A percentile compares a stretch with the other conserved stretches of the same genome.
These are phyloP conservation scores for Paraconiothyrium brasiliense DNA, from an alignment of 2,329 filamentous ascomycete genomes.

Conservation along the genomic window DNA sequence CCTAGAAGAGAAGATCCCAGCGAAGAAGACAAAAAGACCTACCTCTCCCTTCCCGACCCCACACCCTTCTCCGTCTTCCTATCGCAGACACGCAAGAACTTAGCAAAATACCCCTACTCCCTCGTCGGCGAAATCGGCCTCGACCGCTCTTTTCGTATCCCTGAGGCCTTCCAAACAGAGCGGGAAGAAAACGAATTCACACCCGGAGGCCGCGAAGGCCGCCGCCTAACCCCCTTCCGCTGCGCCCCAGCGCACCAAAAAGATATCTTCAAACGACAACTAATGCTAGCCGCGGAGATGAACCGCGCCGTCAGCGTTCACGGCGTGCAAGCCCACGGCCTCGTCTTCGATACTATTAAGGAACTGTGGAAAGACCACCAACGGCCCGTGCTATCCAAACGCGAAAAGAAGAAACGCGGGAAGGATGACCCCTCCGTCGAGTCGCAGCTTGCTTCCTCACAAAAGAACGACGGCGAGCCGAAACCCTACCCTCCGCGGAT, in stretches of 20 bases:
- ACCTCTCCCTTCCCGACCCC: slow-evolving; percentile 67
- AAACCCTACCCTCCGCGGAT: slow-evolving; percentile 85
- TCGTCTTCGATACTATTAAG: slow-evolving; percentile 71
- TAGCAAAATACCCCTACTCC: slow-evolving; percentile 68
- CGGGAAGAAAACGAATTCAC: slow-evolving; percentile 63
- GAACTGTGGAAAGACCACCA: slow-evolving; percentile 77
- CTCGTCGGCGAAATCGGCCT: slow-evolving; percentile 81
- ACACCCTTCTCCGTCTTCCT: slow-evolving; percentile 68
- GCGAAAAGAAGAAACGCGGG: slow-evolving; percentile 57
- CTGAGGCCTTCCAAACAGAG: slow-evolving; percentile 63
- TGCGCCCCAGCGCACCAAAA: slow-evolving; percentile 76
- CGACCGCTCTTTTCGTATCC: slow-evolving; percentile 80
- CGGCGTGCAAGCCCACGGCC: slow-evolving; percentile 79
- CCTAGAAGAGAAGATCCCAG: slow-evolving; percentile 50
- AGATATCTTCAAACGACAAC: slow-evolving; percentile 70
- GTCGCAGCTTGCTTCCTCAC: neutral
- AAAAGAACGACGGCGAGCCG: slow-evolving; percentile 23
- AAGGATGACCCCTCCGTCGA: neutral
- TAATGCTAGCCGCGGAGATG: slow-evolving; percentile 75
- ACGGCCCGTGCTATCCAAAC: slow-evolving; percentile 66
- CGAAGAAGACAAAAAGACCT: slow-evolving; percentile 51
- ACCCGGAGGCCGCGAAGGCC: slow-evolving; percentile 75
- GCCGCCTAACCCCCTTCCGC: slow-evolving; percentile 71
- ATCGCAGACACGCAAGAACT: slow-evolving; percentile 62
- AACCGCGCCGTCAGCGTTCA: slow-evolving; percentile 73